Percentiles rank a stretch among this genome's conserved stretches.
Evolutionary conservation across 169 alveolate species (phyloP).

Genomic region (Plasmodium chabaudi): DNA sequence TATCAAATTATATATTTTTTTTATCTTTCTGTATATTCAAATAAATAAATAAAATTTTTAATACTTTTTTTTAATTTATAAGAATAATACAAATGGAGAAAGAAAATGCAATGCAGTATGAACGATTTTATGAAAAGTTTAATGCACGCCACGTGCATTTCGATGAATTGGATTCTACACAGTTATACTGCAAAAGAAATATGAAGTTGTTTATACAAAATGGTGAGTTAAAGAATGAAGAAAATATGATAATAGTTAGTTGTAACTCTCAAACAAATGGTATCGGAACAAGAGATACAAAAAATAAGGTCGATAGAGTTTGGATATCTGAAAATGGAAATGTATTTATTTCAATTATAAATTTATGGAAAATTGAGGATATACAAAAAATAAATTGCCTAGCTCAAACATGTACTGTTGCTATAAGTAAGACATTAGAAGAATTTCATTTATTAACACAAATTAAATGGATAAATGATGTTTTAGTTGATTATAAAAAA

Average conservation of each 20-base stretch:
- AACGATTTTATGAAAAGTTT: neutral
- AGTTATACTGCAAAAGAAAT: slow-evolving; percentile 77
- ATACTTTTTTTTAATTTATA: too few relatives aligned
- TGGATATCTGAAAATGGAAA: slow-evolving; percentile 80
- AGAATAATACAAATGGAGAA: neutral
- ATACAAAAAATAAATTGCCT: slow-evolving; percentile 57
- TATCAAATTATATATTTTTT: too few relatives aligned
- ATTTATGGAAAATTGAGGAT: slow-evolving; percentile 76
- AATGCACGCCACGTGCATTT: slow-evolving; percentile 42
- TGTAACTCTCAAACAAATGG: slow-evolving; percentile 79
- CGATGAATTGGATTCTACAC: slow-evolving; percentile 79
- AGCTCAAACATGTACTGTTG: slow-evolving; percentile 79
- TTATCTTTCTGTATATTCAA: too few relatives aligned
- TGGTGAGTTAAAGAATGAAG: slow-evolving; percentile 21
- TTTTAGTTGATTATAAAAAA: slow-evolving; percentile 74
- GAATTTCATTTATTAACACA: slow-evolving; percentile 65
- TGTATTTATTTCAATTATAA: slow-evolving; percentile 68
- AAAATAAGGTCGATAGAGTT: slow-evolving; percentile 42
- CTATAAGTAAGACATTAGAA: slow-evolving; percentile 76
- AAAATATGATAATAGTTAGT: slow-evolving; percentile 65
- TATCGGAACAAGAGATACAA: slow-evolving; percentile 80
- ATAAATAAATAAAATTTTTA: too few relatives aligned
- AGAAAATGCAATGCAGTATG: neutral
- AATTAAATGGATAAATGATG: slow-evolving; percentile 83
- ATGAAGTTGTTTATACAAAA: slow-evolving; percentile 35